Percentiles rank a stretch among this genome's conserved stretches.
These are phyloP conservation scores for Ilyonectria destructans DNA, from an alignment of 2,329 filamentous ascomycete species.

Conservation along the genomic window DNA sequence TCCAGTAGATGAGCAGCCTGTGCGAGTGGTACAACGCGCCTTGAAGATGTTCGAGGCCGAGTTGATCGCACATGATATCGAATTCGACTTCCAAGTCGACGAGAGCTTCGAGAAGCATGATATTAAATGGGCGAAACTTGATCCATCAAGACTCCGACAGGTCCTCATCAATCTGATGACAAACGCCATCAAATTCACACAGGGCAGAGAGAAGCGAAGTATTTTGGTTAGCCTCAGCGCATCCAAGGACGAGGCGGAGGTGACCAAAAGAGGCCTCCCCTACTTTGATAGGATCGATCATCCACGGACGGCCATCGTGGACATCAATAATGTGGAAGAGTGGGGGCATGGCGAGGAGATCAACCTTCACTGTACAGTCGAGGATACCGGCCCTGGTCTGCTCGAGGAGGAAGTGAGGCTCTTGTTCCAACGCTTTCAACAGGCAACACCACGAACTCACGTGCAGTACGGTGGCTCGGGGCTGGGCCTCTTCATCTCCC, in stretches of 20 bases:
- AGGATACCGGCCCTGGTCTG: conserved; percentile 80
- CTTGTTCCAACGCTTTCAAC: conserved; percentile 79
- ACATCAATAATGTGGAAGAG: conserved; percentile 70
- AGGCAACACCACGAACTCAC: conserved; percentile 79
- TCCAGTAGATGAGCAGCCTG: conserved; percentile 78
- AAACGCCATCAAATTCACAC: conserved; percentile 77
- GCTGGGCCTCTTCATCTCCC: conserved; percentile 82
- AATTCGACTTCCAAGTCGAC: conserved; percentile 79
- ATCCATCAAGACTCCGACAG: conserved; percentile 82
- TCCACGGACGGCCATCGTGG: conserved; percentile 53
- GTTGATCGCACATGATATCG: conserved; percentile 79
- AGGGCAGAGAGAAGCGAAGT: conserved; percentile 70
- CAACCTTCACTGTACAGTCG: conserved; percentile 81
- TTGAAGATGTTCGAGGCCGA: conserved; percentile 88
- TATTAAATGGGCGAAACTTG: conserved; percentile 81
- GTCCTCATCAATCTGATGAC: conserved; percentile 84
- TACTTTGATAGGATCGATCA: conserved; percentile 66
- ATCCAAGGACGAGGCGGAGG: conserved; percentile 66
- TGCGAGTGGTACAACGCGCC: conserved; percentile 78
- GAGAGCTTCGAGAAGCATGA: conserved; percentile 76
- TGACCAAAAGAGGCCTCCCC: conserved; percentile 58
- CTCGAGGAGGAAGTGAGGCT: conserved; percentile 77
- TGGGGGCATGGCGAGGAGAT: conserved; percentile 83
- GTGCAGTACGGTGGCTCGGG: conserved; percentile 82
- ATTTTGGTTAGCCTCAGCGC: conserved; percentile 79